Evolutionary conservation across 2,329 filamentous ascomycete genomes (phyloP), one percentile per base, ranked within the genome.

Genomic region (Fusarium subtropicale): DNA sequence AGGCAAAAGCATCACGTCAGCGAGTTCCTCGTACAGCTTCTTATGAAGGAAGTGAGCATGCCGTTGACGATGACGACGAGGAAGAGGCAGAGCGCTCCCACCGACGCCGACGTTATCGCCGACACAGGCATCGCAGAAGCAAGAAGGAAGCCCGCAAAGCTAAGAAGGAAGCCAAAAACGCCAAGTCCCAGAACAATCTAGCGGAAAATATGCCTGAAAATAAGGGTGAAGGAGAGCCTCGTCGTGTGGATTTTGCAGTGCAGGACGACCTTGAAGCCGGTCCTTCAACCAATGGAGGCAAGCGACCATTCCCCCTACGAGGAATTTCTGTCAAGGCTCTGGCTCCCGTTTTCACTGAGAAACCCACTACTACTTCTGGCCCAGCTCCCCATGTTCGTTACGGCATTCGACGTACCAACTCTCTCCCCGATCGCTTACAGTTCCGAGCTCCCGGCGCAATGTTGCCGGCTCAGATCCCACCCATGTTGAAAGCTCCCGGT

Each of bases 341-440:
- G 6, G 88, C 91, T 0, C 91, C 91, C 13, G 91, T 94, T 60
- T 94, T 94, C 71, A 82, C 82, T 0, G 84, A 86, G 61, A 80
- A 82, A 8, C 75, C 77, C 15, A 60, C 76, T 9, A 74, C 75
- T 7, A 73, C 81, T 5, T 66, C 79, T 11, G 83, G 86, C 4
- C 81, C 84, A 13, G 82, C 88, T 44, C 87, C 88, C 8, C 84
- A 85, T 31, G 85, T 90, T 60, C 83, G 86, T 42, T 87, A 87
- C 69, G 87, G 87, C n/a, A 88, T 93, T 55, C 89, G 91, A 58
- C 86, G 92, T 56, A 92, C 91, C 22, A 92, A 88, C 76, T 94
- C 92, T 1, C 84, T 94, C 4, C 92, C 92, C 0, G 90, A 91
- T 72, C 86, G 90, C 20, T 84, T 93, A 11, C 77, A 81, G 24